Base-by-base conservation (phyloP, 306 rosid species). In the Pterocarpus santalinus region DNA sequence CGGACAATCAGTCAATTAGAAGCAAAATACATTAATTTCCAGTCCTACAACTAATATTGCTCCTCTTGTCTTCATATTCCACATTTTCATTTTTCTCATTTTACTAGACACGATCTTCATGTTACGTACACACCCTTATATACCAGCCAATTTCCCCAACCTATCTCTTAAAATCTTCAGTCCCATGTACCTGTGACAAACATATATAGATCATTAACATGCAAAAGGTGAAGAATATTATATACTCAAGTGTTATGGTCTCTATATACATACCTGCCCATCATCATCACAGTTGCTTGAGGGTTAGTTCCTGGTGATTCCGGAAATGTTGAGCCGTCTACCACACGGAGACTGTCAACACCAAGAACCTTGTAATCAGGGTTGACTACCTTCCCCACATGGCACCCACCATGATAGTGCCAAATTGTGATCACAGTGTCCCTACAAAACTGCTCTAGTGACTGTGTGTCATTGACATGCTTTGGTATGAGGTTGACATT, bases 331-430 rank as follows among this genome's bases (percentile, higher is more conserved):
- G 97, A 93, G 66, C 97, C 97, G 87, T 93, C 98, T 4, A 86
- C 84, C 39, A 93, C 89, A 9, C 98, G 86, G 41, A 93, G 91
- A 78, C 88, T 80, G 11, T 84, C 81, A 58, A 93, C 89, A 33
- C 97, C 94, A 36, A 93, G 89, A 82, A 91, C 93, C 83, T 86
- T 90, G 82, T 81, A 28, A 34, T 90, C 78, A 15, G 84, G 65
- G 67, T 70, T 72, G 39, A 94, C 90, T 11, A 91, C 98, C 83
- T 85, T 90, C 32, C 94, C 93, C 47, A 91, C 89, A 62, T 90
- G 98, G 74, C 90, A 85, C 16, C 98, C 98, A 8, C 98, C 98
- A 79, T 91, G 98, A 91, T 91, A 94, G 69, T 94, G 98, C 98
- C 98, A 94, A 72, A 91, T 94, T 17, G 94, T 86, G 87, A 90